A percentile compares a stretch with the other conserved stretches of the same genome.
These are phyloP conservation scores for Xylariales sp. DNA, from an alignment of 2,329 filamentous ascomycete species.

Conservation along the genomic window DNA sequence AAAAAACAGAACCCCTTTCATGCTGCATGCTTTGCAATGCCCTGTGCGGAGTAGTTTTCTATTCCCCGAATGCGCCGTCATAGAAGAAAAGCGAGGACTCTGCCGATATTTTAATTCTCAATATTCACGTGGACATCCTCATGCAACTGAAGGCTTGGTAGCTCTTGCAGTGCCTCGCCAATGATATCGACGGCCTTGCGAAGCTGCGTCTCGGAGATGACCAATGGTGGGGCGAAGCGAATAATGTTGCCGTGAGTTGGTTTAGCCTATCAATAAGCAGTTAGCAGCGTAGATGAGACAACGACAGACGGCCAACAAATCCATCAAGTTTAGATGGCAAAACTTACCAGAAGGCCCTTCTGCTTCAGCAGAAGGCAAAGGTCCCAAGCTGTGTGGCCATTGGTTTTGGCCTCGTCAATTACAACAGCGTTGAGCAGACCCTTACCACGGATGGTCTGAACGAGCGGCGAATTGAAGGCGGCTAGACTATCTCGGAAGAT, in stretches of 20 bases:
- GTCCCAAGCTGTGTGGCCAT: constrained; percentile 90
- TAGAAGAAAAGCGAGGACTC: background rate
- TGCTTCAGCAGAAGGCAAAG: constrained; percentile 92
- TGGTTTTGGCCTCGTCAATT: constrained; percentile 84
- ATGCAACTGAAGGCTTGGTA: constrained; percentile 59
- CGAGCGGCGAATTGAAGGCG: constrained; percentile 73
- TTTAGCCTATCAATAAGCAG: constrained; percentile 73
- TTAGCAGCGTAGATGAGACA: constrained; percentile 16
- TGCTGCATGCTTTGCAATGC: too few relatives aligned
- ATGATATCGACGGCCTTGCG: constrained; percentile 75
- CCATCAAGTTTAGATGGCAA: too few relatives aligned
- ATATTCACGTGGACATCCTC: constrained; percentile 23
- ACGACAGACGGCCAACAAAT: too few relatives aligned
- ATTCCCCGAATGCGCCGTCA: background rate
- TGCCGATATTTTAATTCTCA: constrained; percentile 16
- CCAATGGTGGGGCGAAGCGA: constrained; percentile 89
- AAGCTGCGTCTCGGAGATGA: constrained; percentile 88
- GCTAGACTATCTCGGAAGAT: constrained; percentile 76
- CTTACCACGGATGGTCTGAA: constrained; percentile 82
- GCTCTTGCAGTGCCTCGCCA: constrained; percentile 72
- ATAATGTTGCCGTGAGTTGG: constrained; percentile 99
- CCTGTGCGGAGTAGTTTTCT: too few relatives aligned
- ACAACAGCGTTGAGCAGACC: constrained; percentile 93
- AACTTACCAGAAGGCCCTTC: constrained; percentile 86
- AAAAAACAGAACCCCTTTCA: too few relatives aligned